These are phyloP conservation scores for Trichoderma breve DNA, from an alignment of 2,329 filamentous ascomycete genomes.

Conservation along the genomic window DNA sequence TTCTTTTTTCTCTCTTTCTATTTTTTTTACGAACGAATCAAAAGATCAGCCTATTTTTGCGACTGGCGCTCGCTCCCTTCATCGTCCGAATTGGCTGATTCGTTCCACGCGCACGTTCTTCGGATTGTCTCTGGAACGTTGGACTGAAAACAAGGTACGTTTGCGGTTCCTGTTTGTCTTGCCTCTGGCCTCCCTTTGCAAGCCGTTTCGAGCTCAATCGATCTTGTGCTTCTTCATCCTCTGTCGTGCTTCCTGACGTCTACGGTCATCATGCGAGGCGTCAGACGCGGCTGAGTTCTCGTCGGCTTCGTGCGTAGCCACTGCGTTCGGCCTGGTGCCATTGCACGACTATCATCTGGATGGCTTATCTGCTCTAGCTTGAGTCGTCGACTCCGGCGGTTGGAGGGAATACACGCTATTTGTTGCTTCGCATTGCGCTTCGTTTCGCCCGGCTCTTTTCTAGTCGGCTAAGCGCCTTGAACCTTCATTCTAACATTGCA, in stretches of 20 bases:
- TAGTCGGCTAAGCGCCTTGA: constrained; percentile 1
- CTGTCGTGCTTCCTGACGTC: constrained; percentile 5
- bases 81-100: neutral
- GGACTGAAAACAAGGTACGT: constrained; percentile 10
- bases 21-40: neutral
- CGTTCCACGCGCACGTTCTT: constrained; percentile 3
- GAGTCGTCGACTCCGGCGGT: neutral
- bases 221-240: neutral
- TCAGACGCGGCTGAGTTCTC: neutral
- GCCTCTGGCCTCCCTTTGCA: neutral
- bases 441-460: neutral
- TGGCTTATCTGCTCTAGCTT: neutral
- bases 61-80: neutral
- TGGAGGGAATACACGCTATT: neutral
- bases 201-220: neutral
- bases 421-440: neutral
- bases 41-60: neutral
- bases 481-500: constrained; percentile 36
- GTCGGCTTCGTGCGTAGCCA: neutral
- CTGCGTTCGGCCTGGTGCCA: constrained; percentile 1
- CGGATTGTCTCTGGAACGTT: neutral
- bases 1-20: neutral
- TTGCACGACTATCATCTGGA: neutral
- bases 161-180: constrained; percentile 14
- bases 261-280: neutral